Percentiles rank a stretch among this genome's conserved stretches.
These are phyloP conservation scores for Dothiorella sarmentorum DNA, from an alignment of 2,329 filamentous ascomycete species.

Conservation along the genomic window DNA sequence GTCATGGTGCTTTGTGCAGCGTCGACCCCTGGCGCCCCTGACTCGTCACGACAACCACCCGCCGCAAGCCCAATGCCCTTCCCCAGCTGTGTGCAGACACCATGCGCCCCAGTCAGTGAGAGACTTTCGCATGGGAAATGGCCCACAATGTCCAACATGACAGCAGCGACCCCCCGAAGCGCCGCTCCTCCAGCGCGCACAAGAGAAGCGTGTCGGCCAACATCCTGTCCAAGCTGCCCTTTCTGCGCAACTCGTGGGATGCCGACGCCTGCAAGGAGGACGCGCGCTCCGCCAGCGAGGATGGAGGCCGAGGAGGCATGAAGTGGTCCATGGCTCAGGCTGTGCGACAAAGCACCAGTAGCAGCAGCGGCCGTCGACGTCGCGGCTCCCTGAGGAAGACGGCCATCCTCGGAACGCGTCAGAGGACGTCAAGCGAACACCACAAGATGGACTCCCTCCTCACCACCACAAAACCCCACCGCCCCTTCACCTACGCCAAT, in stretches of 20 bases:
- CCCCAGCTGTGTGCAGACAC: background rate
- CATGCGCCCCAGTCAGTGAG: conserved; percentile 8
- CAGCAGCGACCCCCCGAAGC: background rate
- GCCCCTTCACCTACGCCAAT: conserved; percentile 34
- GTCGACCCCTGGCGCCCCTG: background rate
- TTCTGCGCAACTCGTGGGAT: conserved; percentile 55
- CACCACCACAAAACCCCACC: conserved; percentile 20
- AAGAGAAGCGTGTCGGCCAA: conserved; percentile 59
- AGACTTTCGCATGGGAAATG: conserved; percentile 27
- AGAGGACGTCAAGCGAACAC: conserved; percentile 25
- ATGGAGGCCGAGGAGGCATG: no score
- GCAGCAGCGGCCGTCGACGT: conserved; percentile 54
- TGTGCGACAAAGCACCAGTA: conserved; percentile 50
- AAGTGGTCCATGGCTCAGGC: conserved; percentile 31
- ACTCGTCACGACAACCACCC: background rate
- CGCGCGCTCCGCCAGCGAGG: conserved; percentile 1
- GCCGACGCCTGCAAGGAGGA: conserved; percentile 20
- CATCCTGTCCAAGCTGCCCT: conserved; percentile 66
- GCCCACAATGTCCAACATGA: conserved; percentile 9
- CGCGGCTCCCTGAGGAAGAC: conserved; percentile 86
- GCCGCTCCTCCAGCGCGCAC: conserved; percentile 31
- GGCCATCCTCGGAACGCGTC: conserved; percentile 67
- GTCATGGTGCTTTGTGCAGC: background rate
- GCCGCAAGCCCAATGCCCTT: conserved; percentile 1
- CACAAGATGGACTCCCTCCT: conserved; percentile 2